phyloP scores from a whole-genome alignment of 192 early-diverging fungal genomes.

The Podila horticola region DNA sequence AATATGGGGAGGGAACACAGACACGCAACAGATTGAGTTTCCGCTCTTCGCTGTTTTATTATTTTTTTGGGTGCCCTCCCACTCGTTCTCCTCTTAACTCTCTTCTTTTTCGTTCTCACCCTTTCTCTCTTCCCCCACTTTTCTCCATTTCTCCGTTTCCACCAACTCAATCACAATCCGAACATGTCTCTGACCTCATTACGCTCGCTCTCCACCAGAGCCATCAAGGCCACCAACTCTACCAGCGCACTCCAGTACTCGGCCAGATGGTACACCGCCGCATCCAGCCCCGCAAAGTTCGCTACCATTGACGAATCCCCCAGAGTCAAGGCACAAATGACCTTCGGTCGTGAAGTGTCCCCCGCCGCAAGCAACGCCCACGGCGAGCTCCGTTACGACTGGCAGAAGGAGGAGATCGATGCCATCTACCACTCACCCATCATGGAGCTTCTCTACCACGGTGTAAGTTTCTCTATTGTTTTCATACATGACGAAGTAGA shows the following conservation, averaged over 20 bases:
- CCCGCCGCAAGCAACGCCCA: conserved; percentile 60
- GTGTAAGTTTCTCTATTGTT: conserved; percentile 61
- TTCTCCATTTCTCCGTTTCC: background rate
- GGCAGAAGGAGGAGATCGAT: conserved; percentile 78
- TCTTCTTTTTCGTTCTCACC: background rate
- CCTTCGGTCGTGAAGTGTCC: conserved; percentile 47
- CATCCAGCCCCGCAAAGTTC: conserved; percentile 51
- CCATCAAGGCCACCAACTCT: conserved; percentile 35
- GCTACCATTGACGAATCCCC: conserved; percentile 56
- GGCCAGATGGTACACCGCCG: conserved; percentile 53
- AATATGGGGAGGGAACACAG: background rate
- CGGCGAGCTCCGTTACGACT: conserved; percentile 69
- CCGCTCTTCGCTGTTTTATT: conserved; percentile 1
- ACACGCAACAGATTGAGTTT: background rate
- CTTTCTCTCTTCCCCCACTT: background rate
- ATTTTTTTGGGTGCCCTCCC: conserved; percentile 1
- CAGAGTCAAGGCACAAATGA: conserved; percentile 41
- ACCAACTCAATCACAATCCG: conserved; percentile 4
- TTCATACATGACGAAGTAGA: background rate
- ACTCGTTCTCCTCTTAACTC: background rate
- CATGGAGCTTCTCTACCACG: conserved; percentile 80
- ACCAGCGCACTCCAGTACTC: conserved; percentile 48
- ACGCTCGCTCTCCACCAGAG: conserved; percentile 44
- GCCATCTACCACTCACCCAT: conserved; percentile 80
- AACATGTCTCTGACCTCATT: conserved; percentile 46